These are phyloP conservation scores for Alternaria brassicicola DNA, from an alignment of 2,329 filamentous ascomycete species.

Conservation along the genomic window DNA sequence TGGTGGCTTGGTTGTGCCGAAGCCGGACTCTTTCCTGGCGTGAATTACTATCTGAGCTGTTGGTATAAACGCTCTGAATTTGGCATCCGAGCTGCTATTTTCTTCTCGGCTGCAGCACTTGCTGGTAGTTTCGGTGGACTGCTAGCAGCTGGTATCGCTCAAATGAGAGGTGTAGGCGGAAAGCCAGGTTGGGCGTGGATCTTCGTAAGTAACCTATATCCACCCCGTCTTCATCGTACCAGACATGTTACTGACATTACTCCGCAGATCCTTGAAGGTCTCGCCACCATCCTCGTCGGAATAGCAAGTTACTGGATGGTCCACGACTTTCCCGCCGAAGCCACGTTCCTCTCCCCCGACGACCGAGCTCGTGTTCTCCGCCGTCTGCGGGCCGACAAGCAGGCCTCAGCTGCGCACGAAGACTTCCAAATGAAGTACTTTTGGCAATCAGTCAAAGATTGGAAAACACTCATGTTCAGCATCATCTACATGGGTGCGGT, in stretches of 20 bases:
- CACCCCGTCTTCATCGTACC: too few species aligned
- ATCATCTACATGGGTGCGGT: constrained; percentile 77
- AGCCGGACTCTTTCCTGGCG: constrained; percentile 67
- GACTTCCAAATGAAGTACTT: constrained; percentile 75
- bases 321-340: constrained; percentile 77
- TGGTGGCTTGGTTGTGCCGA: constrained; percentile 75
- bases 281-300: constrained; percentile 72
- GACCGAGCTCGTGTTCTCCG: constrained; percentile 76
- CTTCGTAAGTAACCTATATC: constrained; percentile 43
- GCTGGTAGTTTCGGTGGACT: constrained; percentile 80
- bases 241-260: constrained; percentile 3
- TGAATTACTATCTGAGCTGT: constrained; percentile 81
- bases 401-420: constrained; percentile 76
- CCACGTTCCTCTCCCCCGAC: constrained; percentile 70
- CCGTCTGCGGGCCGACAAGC: constrained; percentile 72
- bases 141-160: constrained; percentile 72
- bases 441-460: constrained; percentile 75
- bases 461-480: constrained; percentile 81
- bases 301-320: constrained; percentile 73
- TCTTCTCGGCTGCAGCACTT: constrained; percentile 82
- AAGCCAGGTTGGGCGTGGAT: constrained; percentile 54
- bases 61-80: constrained; percentile 85
- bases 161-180: constrained; percentile 68
- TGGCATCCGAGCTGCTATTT: constrained; percentile 78
- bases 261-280: constrained; percentile 65